Evolutionary conservation across 257 asterid genomes (phyloP).

Genomic region (Eucommia ulmoides): DNA sequence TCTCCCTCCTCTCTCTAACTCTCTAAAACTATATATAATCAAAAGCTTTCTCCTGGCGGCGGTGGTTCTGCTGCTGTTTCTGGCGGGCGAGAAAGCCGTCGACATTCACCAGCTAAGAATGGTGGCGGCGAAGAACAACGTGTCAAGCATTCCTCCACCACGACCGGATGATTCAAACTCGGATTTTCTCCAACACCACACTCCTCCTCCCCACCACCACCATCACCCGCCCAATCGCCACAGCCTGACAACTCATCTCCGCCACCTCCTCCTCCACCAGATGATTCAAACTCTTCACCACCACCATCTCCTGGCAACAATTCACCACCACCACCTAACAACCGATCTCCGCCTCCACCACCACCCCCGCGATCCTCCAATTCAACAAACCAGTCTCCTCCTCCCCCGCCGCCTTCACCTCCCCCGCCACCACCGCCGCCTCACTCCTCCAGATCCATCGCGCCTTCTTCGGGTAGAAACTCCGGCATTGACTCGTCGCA

Average conservation of each 20-base stretch:
- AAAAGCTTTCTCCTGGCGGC: too few relatives aligned
- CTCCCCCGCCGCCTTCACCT: conserved; percentile 5
- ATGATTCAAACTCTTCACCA: background rate
- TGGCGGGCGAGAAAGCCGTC: too few relatives aligned
- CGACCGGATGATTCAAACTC: background rate
- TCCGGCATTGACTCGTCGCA: conserved; percentile 10
- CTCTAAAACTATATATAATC: too few relatives aligned
- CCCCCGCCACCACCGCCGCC: conserved; percentile 14
- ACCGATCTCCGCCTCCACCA: conserved; percentile 14
- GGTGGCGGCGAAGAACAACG: too few relatives aligned
- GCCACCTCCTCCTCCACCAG: conserved; percentile 7
- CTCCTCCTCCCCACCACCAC: conserved; percentile 5
- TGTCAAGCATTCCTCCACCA: too few relatives aligned
- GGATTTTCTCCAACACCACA: background rate
- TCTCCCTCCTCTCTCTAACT: too few relatives aligned
- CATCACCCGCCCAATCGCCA: conserved; percentile 9
- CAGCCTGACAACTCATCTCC: conserved; percentile 5
- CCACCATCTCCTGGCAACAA: too few relatives aligned
- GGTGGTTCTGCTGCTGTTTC: too few relatives aligned
- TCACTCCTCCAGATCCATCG: conserved; percentile 5
- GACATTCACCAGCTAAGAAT: too few relatives aligned
- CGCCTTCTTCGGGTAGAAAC: conserved; percentile 1
- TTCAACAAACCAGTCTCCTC: conserved; percentile 3
- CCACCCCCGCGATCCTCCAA: conserved; percentile 10
- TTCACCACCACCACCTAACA: too few relatives aligned